Evolutionary conservation across 75 land plant genomes (phyloP), one percentile per base, ranked within the genome.

Genomic region (Chamaecyparis obtusa): DNA sequence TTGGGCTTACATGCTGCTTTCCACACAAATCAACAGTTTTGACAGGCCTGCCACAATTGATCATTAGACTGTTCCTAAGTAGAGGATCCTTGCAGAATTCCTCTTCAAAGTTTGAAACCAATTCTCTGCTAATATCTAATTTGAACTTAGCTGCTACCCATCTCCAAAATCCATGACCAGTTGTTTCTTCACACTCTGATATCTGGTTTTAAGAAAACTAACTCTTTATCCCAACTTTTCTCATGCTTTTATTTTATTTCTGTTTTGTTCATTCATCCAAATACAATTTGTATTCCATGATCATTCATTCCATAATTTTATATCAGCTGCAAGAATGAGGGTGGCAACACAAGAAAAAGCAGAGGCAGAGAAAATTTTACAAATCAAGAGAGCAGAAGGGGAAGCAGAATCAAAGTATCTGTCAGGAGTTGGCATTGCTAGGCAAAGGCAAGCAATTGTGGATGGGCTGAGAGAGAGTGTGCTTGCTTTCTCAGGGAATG

Each of bases 341-440:
- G 64, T 90, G 13, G 94, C 93, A 57, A 86, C 94, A 35, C 84
- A 83, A 36, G 93, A 92, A 75, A 93, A 88, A 76, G 94, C 90
- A 36, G 94, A 93, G 69, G 94, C 90, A 15, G 94, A 93, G 89
- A 93, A 93, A 84, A 92, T 93, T 21, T 51, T 93, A 33, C 94
- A 93, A 86, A 93, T 93, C 77, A 93, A 93, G 83, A 76, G 94
- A 64, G 94, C 94, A 6, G 93, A 93, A 85, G 94, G 89, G 5
- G 94, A 93, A 27, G 93, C 94, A 1, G 94, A 93, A 60, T 80
- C 94, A 43, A 93, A 93, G 83, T 93, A 92, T 72, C 84, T 93
- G 10, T 88, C 94, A 10, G 94, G 94, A 3, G 57, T 92, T 14
- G 91, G 91, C 17, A 87, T 90, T 85, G 91, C 92, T 6, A 67